Evolutionary conservation across 2,329 filamentous ascomycete genomes (phyloP), one percentile per base, ranked within the genome.

Genomic region (Fusarium xyrophilum): DNA sequence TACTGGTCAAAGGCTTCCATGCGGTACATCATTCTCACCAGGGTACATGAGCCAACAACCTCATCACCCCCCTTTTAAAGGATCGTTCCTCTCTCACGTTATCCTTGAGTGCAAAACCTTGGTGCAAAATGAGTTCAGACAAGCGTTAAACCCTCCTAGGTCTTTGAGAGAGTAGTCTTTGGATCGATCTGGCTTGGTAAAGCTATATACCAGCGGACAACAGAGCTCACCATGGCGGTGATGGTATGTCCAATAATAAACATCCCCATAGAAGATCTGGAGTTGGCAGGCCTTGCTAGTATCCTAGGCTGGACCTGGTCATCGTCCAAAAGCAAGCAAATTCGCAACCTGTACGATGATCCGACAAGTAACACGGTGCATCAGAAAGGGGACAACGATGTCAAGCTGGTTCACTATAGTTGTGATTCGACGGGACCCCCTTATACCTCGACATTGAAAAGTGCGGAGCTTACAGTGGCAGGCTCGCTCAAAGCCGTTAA

Each of bases 141-240:
- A 25, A 25, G 25, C 25, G 7, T 25, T 7, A 25, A 25, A 5
- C 25, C 25, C 25, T 25, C 25, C 12, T 38, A 3, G 13, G 36
- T 21, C n/a, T 21, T 0, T 38, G 36, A n/a, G 36, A 14, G 0
- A 4, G n/a, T 0, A 21, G 2, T 21, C 1, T 38, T 2, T 4
- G 36, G 13, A 15, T 0, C 6, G n/a, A 21, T 39, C 3, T 39
- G 1, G n/a, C n/a, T 2, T 21, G 36, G 36, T 21, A 21, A 5
- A 3, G 36, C 36, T 39, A 21, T n/a, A 9, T 3, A 38, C 19
- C 19, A n/a, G 36, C 5, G 19, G 7, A 9, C 7, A n/a, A 14
- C 7, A 38, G n/a, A 9, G 1, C 36, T 38, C 36, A 7, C 36
- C 19, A n/a, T 8, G 19, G 2, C 1, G 11, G 12, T 13, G 12